Conservation (phyloP, 2,329 filamentous ascomycete species). For the Talaromyces sp. region DNA sequence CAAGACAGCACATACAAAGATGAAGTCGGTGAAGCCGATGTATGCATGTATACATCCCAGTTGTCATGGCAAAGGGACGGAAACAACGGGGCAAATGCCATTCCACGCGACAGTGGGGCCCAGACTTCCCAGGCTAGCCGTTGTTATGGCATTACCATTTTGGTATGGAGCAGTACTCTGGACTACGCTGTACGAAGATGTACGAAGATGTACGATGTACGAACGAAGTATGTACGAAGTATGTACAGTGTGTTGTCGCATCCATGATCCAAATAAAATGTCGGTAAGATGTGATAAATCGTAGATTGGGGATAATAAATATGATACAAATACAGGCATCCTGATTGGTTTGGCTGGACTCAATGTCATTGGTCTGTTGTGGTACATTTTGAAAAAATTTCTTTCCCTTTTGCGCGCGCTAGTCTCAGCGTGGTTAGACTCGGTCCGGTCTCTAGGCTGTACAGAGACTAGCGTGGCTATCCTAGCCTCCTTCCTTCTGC, state of each 20-base stretch:
- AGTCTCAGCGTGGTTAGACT: not conserved
- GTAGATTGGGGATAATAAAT: no score
- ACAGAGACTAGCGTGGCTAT: not conserved
- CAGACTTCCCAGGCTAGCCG: no score
- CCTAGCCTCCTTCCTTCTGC: no score
- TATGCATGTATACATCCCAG: not conserved
- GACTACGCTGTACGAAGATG: no score
- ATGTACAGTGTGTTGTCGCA: no score
- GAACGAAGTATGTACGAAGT: no score
- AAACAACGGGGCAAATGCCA: constrained; percentile 3
- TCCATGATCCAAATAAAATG: not conserved
- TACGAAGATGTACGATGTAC: no score
- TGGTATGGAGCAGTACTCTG: no score
- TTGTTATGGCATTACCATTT: no score
- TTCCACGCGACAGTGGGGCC: constrained; percentile 16
- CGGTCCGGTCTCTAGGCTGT: not conserved
- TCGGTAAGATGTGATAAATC: no score
- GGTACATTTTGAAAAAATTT: not conserved
- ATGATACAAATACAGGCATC: not conserved
- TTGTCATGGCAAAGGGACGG: constrained; percentile 5
- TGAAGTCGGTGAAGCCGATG: not conserved
- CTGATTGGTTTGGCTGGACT: constrained; percentile 10
- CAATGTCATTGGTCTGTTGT: not conserved
- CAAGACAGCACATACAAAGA: not conserved
- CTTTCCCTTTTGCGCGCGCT: not conserved